Conservation (phyloP, 1,284 basidiomycete genomes). For the Puccinia sorghi region DNA sequence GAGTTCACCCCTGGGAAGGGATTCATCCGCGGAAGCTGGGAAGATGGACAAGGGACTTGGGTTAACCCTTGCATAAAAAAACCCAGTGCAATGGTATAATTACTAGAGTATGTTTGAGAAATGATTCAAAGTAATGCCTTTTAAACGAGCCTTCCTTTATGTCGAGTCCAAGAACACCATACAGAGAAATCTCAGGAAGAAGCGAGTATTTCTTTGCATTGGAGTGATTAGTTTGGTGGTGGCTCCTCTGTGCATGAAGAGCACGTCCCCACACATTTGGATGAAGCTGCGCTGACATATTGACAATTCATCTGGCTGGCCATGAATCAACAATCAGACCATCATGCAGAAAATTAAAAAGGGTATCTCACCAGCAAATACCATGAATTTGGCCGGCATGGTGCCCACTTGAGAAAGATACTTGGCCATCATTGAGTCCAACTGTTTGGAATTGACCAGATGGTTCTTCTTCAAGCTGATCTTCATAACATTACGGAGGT, state of each 20-base stretch:
- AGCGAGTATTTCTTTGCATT: background rate
- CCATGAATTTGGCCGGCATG: slow-evolving; percentile 10
- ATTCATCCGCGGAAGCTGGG: slow-evolving; percentile 15
- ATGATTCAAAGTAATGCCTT: slow-evolving; percentile 1
- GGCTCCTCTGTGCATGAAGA: background rate
- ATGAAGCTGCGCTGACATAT: background rate
- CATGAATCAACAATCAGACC: background rate
- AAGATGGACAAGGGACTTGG: background rate
- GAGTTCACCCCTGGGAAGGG: slow-evolving; percentile 8
- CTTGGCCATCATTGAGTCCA: background rate
- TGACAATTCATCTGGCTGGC: background rate
- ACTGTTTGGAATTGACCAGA: background rate
- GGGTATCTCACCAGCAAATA: background rate
- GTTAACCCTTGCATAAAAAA: background rate
- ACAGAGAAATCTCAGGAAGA: background rate
- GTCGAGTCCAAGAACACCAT: background rate
- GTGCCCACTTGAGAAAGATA: background rate
- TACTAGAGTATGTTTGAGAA: slow-evolving; percentile 13
- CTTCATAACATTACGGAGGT: background rate
- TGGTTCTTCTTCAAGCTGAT: background rate
- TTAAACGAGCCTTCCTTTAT: slow-evolving; percentile 6
- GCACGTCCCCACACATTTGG: background rate
- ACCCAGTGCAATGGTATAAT: background rate
- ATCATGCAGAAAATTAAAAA: background rate
- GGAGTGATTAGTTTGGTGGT: background rate